phyloP scores from a whole-genome alignment of 192 early-diverging fungal genomes.

The Phlyctochytrium bullatum region DNA sequence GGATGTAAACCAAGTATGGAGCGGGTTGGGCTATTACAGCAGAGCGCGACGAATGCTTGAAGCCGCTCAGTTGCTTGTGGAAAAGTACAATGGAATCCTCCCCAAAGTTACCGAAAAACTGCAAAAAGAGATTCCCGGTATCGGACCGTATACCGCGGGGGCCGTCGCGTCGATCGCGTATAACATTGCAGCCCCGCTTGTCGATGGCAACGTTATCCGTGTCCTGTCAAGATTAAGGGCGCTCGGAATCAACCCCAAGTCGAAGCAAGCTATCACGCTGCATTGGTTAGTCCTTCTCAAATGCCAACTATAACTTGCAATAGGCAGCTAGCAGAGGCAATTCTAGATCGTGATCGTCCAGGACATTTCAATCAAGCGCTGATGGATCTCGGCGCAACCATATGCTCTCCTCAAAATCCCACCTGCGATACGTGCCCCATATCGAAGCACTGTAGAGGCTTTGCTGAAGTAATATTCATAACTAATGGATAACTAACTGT shows the following conservation, averaged over 20 bases:
- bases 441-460: slow-evolving; percentile 53
- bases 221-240: slow-evolving; percentile 64
- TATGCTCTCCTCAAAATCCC: slow-evolving; percentile 70
- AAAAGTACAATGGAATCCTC: slow-evolving; percentile 50
- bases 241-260: slow-evolving; percentile 64
- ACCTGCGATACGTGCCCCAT: slow-evolving; percentile 64
- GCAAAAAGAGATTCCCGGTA: slow-evolving; percentile 60
- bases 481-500: slow-evolving; percentile 5
- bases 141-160: slow-evolving; percentile 69
- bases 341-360: slow-evolving; percentile 55
- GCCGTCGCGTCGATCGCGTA: slow-evolving; percentile 72
- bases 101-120: slow-evolving; percentile 55
- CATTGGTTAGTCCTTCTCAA: slow-evolving; percentile 49
- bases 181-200: slow-evolving; percentile 56
- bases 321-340: slow-evolving; percentile 55
- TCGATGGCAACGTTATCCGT: slow-evolving; percentile 78
- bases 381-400: slow-evolving; percentile 75
- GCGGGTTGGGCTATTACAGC: slow-evolving; percentile 78
- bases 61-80: slow-evolving; percentile 59
- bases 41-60: slow-evolving; percentile 65
- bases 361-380: slow-evolving; percentile 78
- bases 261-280: slow-evolving; percentile 48
- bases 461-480: slow-evolving; percentile 46
- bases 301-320: neutral
- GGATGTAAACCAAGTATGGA: slow-evolving; percentile 64